These are phyloP conservation scores for Calamus simplicifolius DNA, from an alignment of 176 grass and related monocot genomes.

Conservation along the genomic window DNA sequence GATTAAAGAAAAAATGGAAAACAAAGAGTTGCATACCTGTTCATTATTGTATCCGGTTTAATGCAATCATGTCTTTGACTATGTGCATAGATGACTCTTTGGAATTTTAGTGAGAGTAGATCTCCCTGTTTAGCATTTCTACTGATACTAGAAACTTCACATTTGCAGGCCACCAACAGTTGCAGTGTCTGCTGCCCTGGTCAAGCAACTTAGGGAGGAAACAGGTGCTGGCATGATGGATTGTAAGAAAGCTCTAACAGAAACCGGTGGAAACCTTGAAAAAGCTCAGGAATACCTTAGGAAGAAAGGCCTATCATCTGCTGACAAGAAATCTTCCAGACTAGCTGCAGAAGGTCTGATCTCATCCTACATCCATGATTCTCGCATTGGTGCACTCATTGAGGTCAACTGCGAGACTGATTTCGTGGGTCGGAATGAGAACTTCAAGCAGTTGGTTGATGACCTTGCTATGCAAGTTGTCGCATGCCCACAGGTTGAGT, in stretches of 20 bases:
- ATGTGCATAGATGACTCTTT: too few relatives aligned
- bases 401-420: conserved; percentile 96
- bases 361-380: conserved; percentile 88
- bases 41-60: too few relatives aligned
- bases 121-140: too few relatives aligned
- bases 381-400: conserved; percentile 79
- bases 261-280: conserved; percentile 69
- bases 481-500: conserved; percentile 84
- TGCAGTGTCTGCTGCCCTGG: conserved; percentile 68
- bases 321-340: conserved; percentile 93
- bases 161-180: conserved; percentile 50
- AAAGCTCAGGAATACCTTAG: conserved; percentile 85
- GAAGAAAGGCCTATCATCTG: conserved; percentile 96
- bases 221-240: conserved; percentile 99
- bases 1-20: too few relatives aligned
- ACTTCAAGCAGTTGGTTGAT: conserved; percentile 86
- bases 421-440: conserved; percentile 88
- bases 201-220: conserved; percentile 94
- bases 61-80: too few relatives aligned
- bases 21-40: too few relatives aligned
- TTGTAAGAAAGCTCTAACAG: conserved; percentile 87
- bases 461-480: conserved; percentile 95
- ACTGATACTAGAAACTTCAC: too few relatives aligned
- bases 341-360: conserved; percentile 82
- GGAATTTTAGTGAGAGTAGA: too few relatives aligned